Evolutionary conservation across 2,329 filamentous ascomycete species (phyloP), one percentile per base, ranked within the genome.

Genomic region (Aspergillus glaucus): DNA sequence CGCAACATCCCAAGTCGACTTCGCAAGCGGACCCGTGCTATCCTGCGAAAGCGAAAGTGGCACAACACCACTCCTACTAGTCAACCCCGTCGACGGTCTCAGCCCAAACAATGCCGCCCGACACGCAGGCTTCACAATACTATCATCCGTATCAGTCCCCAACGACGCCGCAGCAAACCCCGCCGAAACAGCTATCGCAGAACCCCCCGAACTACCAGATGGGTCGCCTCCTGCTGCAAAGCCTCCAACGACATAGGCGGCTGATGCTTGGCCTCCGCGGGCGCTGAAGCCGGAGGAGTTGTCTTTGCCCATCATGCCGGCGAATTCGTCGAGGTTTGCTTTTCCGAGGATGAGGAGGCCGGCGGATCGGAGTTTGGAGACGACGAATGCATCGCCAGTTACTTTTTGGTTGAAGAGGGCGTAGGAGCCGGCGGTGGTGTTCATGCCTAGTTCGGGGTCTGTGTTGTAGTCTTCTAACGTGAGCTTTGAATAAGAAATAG

Each of bases 161-260:
- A 78, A 79, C 0, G 77, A 80, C 2, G 81, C 70, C 0, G 85
- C 71, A 1, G 77, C 79, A 48, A 85, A 75, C 19, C 75, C 79
- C 2, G 76, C 70, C 12, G 78, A 81, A 24, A 86, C 69, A 0
- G 79, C 80, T 0, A 80, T 81, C 0, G 79, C 81, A 1, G 79
- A 82, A 0, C 82, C 83, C 9, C 82, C 82, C 26, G 79, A 83
- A 41, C 26, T 30, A 12, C 26, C 26, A 12, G 26, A 30, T 12
- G 26, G 26, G 26, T 30, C 26, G 26, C 26, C 26, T 5, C 26
- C 26, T 12, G 26, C 26, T 30, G 26, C 26, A 7, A 78, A 82
- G 1, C 82, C 83, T 3, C 82, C 83, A 0, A 70, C 62, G 61
- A 87, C 82, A 55, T 88, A 87, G 0, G 83, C 81, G 60, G 86